phyloP scores from a whole-genome alignment of 2,329 filamentous ascomycete species.

The Trichothecium sympodiale region DNA sequence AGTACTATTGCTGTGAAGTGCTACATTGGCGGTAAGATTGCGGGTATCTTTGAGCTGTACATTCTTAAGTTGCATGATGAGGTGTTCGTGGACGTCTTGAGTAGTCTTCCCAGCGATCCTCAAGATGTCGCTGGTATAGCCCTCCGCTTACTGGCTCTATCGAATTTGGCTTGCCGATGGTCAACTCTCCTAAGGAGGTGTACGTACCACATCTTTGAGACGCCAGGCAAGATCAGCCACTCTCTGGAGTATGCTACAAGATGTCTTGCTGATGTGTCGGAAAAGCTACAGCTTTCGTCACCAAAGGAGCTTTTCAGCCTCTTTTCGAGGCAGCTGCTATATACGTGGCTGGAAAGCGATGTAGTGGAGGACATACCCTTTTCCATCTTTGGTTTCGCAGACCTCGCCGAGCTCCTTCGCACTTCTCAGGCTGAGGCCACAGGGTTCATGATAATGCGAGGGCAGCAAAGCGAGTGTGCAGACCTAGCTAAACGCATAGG shows the following conservation, averaged over 20 bases:
- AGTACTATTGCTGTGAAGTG: constrained; percentile 65
- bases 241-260: constrained; percentile 60
- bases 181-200: constrained; percentile 76
- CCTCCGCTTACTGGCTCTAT: constrained; percentile 65
- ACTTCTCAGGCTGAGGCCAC: constrained; percentile 68
- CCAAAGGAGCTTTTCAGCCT: constrained; percentile 66
- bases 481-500: constrained; percentile 49
- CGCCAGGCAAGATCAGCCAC: constrained; percentile 58
- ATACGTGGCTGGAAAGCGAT: constrained; percentile 72
- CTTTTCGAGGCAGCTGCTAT: constrained; percentile 81
- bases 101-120: constrained; percentile 62
- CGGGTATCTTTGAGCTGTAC: constrained; percentile 68
- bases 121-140: constrained; percentile 74
- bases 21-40: constrained; percentile 56
- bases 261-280: constrained; percentile 59
- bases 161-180: constrained; percentile 71
- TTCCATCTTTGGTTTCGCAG: constrained; percentile 69
- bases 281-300: constrained; percentile 50
- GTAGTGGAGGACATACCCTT: constrained; percentile 66
- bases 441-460: constrained; percentile 74
- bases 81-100: constrained; percentile 75
- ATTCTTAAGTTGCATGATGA: constrained; percentile 74
- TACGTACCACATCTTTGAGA: constrained; percentile 91
- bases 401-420: constrained; percentile 54
- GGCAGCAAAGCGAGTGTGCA: constrained; percentile 51